These are phyloP conservation scores for Naganishia liquefaciens DNA, from an alignment of 1,284 basidiomycete genomes.

Conservation along the genomic window DNA sequence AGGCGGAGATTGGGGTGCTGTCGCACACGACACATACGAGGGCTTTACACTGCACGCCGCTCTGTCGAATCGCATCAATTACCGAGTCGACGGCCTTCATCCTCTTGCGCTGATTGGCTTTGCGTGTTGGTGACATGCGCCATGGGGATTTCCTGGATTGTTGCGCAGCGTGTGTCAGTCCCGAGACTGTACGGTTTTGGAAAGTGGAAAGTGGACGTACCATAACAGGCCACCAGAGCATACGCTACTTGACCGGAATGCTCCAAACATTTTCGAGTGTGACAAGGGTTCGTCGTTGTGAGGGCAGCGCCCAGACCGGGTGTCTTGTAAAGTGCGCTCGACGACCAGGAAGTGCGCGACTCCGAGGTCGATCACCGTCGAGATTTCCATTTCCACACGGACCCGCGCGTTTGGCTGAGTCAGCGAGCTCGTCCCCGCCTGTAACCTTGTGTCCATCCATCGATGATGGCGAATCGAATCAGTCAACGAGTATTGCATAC, in stretches of 20 bases:
- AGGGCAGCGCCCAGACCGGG: not conserved
- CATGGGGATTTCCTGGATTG: constrained; percentile 88
- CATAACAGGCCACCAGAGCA: constrained; percentile 41
- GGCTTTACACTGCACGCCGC: constrained; percentile 73
- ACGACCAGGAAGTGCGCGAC: not conserved
- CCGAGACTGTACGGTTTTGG: not conserved
- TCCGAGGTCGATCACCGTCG: not conserved
- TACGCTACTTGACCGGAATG: constrained; percentile 27
- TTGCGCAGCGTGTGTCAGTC: not conserved
- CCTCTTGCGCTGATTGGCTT: constrained; percentile 83
- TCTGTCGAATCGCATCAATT: constrained; percentile 79
- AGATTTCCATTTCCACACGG: constrained; percentile 6
- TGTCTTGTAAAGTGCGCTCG: not conserved
- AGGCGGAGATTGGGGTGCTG: not conserved
- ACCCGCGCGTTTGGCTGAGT: not conserved
- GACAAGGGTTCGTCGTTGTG: not conserved
- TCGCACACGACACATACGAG: constrained; percentile 57
- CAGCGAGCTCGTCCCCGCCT: no score
- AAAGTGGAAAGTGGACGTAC: constrained; percentile 24
- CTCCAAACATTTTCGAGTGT: constrained; percentile 19
- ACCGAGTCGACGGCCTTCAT: constrained; percentile 91
- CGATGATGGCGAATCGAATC: constrained; percentile 12
- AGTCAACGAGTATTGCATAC: not conserved
- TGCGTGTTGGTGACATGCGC: constrained; percentile 85
- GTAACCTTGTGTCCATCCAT: not conserved